Conservation (phyloP, 2,329 filamentous ascomycete species). For the Stagonosporopsis tanaceti region DNA sequence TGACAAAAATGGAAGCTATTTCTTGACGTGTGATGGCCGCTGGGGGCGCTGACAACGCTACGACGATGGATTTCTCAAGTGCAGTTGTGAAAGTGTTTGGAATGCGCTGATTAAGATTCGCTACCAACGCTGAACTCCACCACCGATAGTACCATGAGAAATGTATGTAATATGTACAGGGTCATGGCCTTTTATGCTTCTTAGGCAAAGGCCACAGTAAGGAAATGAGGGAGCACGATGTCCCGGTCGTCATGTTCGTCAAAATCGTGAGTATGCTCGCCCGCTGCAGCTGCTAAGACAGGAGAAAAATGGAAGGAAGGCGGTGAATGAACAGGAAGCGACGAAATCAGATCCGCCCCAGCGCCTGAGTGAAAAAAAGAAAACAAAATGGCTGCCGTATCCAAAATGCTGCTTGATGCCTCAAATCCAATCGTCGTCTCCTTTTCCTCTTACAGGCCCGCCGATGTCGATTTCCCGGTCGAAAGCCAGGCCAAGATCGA, state of each 20-base stretch:
- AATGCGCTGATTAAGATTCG: slow-evolving; percentile 11
- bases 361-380: slow-evolving; percentile 2
- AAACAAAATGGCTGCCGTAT: not conserved
- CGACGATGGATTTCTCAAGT: not conserved
- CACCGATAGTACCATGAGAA: slow-evolving; percentile 8
- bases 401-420: not conserved
- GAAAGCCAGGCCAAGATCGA: slow-evolving; percentile 46
- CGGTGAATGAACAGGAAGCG: not conserved
- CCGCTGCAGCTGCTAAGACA: not conserved
- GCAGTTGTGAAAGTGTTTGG: not conserved
- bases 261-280: slow-evolving; percentile 11
- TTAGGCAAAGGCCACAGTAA: not conserved
- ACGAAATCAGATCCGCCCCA: not conserved
- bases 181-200: slow-evolving; percentile 5
- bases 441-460: slow-evolving; percentile 22
- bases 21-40: no score
- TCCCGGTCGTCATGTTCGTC: slow-evolving; percentile 23
- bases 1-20: no score
- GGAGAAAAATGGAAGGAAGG: not conserved
- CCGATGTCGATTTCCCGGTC: slow-evolving; percentile 40
- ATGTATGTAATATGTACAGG: slow-evolving; percentile 23
- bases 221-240: slow-evolving; percentile 10
- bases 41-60: no score
- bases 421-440: slow-evolving; percentile 48
- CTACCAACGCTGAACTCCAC: slow-evolving; percentile 12